Evolutionary conservation across 1,284 basidiomycete genomes (phyloP).

Genomic region (Puccinia novopanici): DNA sequence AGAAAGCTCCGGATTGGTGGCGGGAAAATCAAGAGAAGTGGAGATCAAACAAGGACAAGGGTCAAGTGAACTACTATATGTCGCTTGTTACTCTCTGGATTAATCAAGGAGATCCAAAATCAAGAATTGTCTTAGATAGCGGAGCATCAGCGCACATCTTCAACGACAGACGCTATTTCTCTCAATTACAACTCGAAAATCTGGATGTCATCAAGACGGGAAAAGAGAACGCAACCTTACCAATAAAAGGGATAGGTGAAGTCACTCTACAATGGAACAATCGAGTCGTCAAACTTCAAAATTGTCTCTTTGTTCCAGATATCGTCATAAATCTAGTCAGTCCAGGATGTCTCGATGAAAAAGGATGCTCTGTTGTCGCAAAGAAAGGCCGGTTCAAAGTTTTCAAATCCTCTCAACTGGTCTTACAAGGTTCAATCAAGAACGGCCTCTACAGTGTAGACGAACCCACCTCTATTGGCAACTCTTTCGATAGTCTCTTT

Average conservation of each 20-base stretch:
- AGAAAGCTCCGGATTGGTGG: too few species aligned
- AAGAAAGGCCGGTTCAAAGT: too few species aligned
- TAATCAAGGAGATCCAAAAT: not conserved
- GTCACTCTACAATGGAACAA: not conserved
- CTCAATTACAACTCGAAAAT: not conserved
- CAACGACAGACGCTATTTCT: not conserved
- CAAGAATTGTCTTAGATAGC: not conserved
- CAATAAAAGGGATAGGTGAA: not conserved
- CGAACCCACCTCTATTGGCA: too few species aligned
- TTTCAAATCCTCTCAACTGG: too few species aligned
- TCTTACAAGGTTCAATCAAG: too few species aligned
- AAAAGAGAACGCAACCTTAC: not conserved
- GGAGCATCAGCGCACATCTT: not conserved
- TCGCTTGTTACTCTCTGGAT: too few species aligned
- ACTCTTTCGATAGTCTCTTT: too few species aligned
- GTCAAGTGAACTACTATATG: not conserved
- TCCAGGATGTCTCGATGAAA: too few species aligned
- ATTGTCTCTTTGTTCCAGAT: not conserved
- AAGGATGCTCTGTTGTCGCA: too few species aligned
- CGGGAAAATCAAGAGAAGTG: not conserved
- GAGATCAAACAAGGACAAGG: not conserved
- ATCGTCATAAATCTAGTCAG: too few species aligned
- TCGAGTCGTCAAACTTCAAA: not conserved
- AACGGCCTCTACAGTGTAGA: too few species aligned
- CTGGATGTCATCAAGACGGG: not conserved